A percentile compares a stretch with the other conserved stretches of the same genome.
These are phyloP conservation scores for Grosmannia serpens DNA, from an alignment of 2,329 filamentous ascomycete genomes.

Conservation along the genomic window DNA sequence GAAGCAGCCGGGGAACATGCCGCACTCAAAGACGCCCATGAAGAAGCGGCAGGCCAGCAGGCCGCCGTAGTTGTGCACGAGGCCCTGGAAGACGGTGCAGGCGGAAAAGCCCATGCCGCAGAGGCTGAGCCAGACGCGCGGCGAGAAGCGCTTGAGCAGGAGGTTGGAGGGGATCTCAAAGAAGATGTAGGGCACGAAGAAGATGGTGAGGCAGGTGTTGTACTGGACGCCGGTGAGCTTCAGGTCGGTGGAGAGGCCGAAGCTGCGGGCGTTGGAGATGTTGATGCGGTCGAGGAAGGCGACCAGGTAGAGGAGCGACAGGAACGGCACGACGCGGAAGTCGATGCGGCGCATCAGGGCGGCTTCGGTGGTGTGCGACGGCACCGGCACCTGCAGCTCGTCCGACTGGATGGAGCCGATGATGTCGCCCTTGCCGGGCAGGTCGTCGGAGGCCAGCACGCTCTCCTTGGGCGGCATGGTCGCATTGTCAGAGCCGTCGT, in stretches of 20 bases:
- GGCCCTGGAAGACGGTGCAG: conserved; percentile 20
- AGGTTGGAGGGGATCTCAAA: conserved; percentile 65
- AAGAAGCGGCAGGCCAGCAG: conserved; percentile 26
- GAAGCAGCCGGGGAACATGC: conserved; percentile 65
- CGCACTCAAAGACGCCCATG: conserved; percentile 35
- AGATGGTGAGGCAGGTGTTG: conserved; percentile 60
- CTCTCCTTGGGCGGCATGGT: not conserved
- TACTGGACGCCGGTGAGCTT: conserved; percentile 48
- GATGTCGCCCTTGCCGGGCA: not conserved
- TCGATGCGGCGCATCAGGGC: conserved; percentile 61
- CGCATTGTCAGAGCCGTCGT: not conserved
- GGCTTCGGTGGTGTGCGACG: conserved; percentile 48
- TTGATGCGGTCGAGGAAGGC: conserved; percentile 67
- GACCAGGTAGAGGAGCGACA: conserved; percentile 60
- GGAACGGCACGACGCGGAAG: conserved; percentile 56
- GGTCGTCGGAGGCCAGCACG: not conserved
- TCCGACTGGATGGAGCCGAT: not conserved
- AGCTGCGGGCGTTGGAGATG: conserved; percentile 65
- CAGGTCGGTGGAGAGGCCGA: conserved; percentile 51
- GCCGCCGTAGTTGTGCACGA: conserved; percentile 19
- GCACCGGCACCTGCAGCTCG: conserved; percentile 26
- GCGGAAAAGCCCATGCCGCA: conserved; percentile 59
- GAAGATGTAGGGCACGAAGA: conserved; percentile 68
- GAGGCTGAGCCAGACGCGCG: conserved; percentile 65
- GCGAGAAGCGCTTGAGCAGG: conserved; percentile 54